Percentiles rank a stretch among this genome's conserved stretches.
Conservation (phyloP, 768 basidiomycete genomes). For the Trametes maxima region DNA sequence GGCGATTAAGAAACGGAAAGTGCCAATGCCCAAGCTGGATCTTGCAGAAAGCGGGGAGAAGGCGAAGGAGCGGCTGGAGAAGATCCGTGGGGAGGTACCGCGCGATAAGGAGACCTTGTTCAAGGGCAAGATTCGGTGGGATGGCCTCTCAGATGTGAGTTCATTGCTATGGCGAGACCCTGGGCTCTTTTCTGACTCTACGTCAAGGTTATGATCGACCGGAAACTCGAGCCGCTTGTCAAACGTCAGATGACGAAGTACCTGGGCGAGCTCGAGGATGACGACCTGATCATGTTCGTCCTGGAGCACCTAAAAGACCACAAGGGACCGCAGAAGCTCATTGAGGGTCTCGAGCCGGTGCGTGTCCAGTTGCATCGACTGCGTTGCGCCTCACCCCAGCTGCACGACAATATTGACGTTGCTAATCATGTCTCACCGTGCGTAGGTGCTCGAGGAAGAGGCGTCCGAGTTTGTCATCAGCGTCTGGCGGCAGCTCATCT, state of each 20-base stretch:
- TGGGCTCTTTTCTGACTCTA: conserved; percentile 20
- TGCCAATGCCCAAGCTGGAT: conserved; percentile 87
- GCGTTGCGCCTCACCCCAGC: background rate
- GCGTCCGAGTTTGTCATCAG: conserved; percentile 74
- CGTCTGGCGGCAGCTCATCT: conserved; percentile 91
- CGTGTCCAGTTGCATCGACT: conserved; percentile 36
- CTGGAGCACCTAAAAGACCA: conserved; percentile 92
- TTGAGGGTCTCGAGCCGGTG: conserved; percentile 91
- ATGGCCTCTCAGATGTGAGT: conserved; percentile 84
- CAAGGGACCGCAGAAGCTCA: conserved; percentile 79
- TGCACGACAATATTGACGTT: background rate
- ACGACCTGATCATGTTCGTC: conserved; percentile 92
- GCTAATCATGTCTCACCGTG: background rate
- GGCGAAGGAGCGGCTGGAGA: conserved; percentile 77
- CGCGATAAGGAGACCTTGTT: conserved; percentile 77
- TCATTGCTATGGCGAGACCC: background rate
- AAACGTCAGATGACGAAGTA: conserved; percentile 84
- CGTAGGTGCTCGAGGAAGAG: conserved; percentile 90
- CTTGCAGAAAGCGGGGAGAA: conserved; percentile 82
- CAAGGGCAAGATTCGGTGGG: conserved; percentile 89
- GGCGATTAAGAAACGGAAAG: conserved; percentile 75
- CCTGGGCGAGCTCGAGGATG: conserved; percentile 90
- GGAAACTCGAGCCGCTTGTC: conserved; percentile 84
- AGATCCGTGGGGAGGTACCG: conserved; percentile 74
- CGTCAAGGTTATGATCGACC: conserved; percentile 71